Evolutionary conservation across 1,139 yeast species (phyloP).

Genomic region (Yamadazyma diospyri): DNA sequence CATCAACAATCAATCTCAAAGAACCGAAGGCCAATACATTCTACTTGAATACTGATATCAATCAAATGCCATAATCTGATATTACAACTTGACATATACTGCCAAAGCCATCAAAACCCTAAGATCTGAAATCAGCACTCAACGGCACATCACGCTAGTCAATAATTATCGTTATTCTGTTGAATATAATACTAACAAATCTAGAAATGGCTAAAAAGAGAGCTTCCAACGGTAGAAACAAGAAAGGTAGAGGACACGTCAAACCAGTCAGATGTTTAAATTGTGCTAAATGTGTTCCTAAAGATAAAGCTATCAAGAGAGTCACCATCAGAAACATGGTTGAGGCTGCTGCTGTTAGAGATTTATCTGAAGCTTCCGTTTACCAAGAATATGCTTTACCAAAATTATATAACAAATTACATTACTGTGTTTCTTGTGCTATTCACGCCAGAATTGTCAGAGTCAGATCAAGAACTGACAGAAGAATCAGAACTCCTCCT

Average conservation of each 20-base stretch:
- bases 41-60: no score
- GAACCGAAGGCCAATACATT: no score
- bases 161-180: no score
- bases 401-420: constrained; percentile 98
- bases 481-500: constrained; percentile 99
- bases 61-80: no score
- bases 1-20: no score
- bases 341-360: constrained; percentile 99
- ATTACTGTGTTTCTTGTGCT: constrained; percentile 99
- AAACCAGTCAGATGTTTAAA: constrained; percentile 99
- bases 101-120: no score
- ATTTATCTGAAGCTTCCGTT: constrained; percentile 98
- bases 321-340: constrained; percentile 99
- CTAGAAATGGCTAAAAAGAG: constrained; percentile 96
- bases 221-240: constrained; percentile 99
- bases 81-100: no score
- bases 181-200: constrained; percentile 21
- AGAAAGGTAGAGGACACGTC: constrained; percentile 99
- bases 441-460: constrained; percentile 99
- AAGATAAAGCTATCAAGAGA: constrained; percentile 99
- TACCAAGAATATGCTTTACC: constrained; percentile 99
- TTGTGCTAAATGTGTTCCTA: constrained; percentile 99
- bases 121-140: no score
- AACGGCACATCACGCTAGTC: no score
- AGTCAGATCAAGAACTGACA: constrained; percentile 98